A percentile compares a stretch with the other conserved stretches of the same genome.
phyloP scores from a whole-genome alignment of 2,329 filamentous ascomycete genomes.

The Amphichorda felina region DNA sequence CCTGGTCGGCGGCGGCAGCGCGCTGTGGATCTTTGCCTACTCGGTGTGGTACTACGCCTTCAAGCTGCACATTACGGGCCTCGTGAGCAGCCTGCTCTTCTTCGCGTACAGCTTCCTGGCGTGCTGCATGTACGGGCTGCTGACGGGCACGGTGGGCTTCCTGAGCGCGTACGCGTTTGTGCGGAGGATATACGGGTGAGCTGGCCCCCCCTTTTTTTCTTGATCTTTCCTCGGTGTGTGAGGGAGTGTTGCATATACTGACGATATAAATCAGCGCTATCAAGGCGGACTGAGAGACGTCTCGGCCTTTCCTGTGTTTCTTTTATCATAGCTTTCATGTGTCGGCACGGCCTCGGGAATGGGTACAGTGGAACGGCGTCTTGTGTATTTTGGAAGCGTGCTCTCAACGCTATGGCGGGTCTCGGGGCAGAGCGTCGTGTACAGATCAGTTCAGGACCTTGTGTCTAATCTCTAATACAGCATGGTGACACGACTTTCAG shows the following conservation, averaged over 20 bases:
- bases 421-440: no score
- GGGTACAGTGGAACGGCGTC: neutral
- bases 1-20: slow-evolving; percentile 62
- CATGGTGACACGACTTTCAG: neutral
- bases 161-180: slow-evolving; percentile 77
- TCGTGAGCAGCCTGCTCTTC: slow-evolving; percentile 70
- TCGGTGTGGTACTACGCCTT: slow-evolving; percentile 75
- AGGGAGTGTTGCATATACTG: no score
- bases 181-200: slow-evolving; percentile 68
- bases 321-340: neutral
- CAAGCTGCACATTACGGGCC: slow-evolving; percentile 70
- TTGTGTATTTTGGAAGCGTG: no score
- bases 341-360: neutral
- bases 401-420: no score
- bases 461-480: neutral
- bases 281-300: slow-evolving; percentile 5
- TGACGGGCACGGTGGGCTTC: slow-evolving; percentile 78
- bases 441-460: neutral
- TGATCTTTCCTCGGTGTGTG: neutral
- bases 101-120: slow-evolving; percentile 78
- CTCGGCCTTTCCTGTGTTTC: neutral
- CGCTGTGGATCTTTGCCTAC: slow-evolving; percentile 74
- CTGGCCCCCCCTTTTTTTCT: neutral
- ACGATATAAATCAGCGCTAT: slow-evolving; percentile 3
- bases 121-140: slow-evolving; percentile 67